Percentiles rank a stretch among this genome's conserved stretches.
Evolutionary conservation across 2,329 filamentous ascomycete species (phyloP).

Genomic region (Ophiosphaerella herpotricha): DNA sequence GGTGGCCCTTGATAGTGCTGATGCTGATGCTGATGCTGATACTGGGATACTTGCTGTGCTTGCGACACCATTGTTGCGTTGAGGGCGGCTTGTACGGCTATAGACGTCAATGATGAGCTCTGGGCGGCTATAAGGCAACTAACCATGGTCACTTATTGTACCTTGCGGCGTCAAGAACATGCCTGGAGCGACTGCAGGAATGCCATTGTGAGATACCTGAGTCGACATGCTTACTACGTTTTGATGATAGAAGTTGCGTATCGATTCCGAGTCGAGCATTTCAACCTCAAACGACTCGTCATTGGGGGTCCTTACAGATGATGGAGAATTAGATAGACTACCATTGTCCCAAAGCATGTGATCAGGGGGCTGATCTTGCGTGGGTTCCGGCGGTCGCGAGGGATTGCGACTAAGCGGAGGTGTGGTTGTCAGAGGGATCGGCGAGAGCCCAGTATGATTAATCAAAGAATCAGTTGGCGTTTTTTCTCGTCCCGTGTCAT

Average conservation of each 20-base stretch:
- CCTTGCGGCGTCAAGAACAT: constrained; percentile 30
- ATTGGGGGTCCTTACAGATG: constrained; percentile 42
- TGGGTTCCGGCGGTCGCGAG: constrained; percentile 36
- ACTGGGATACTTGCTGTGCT: constrained; percentile 14
- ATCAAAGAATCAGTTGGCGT: constrained; percentile 41
- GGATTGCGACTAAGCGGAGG: constrained; percentile 38
- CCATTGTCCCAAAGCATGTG: constrained; percentile 39
- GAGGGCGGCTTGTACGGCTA: constrained; percentile 33
- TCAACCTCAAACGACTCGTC: constrained; percentile 39
- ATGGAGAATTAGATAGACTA: constrained; percentile 43
- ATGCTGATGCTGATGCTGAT: constrained; percentile 21
- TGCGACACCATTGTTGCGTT: constrained; percentile 27
- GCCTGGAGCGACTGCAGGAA: constrained; percentile 26
- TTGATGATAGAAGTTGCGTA: constrained; percentile 35
- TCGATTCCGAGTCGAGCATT: constrained; percentile 36
- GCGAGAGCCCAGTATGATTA: constrained; percentile 41
- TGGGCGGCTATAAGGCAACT: constrained; percentile 2
- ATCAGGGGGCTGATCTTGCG: constrained; percentile 35
- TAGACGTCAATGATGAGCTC: constrained; percentile 14
- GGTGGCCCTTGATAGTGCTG: not conserved
- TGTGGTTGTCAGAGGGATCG: constrained; percentile 38
- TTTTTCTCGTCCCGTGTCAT: constrained; percentile 36
- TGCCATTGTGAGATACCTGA: constrained; percentile 26
- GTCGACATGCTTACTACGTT: constrained; percentile 30
- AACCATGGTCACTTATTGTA: constrained; percentile 28